Evolutionary conservation across 352 stramenopile species (phyloP).

Genomic region (Pelagophyceae sp.): DNA sequence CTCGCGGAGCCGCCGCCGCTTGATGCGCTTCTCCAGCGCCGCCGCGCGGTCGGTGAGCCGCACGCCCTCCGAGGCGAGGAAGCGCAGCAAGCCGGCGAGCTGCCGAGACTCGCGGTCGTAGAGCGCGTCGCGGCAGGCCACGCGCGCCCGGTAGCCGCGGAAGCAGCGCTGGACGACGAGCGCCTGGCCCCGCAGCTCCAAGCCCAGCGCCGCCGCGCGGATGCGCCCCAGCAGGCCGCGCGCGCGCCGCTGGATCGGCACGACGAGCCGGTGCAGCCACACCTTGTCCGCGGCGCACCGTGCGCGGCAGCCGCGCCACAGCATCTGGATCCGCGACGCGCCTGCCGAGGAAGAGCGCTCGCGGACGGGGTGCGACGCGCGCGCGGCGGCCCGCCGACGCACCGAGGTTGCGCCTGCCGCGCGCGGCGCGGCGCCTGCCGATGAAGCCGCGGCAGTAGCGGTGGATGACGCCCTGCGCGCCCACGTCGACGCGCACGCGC

Average conservation of each 20-base stretch:
- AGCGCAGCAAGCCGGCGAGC: conserved; percentile 2
- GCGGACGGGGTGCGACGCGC: too few relatives aligned
- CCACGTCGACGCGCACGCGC: not conserved
- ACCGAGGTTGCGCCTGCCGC: too few relatives aligned
- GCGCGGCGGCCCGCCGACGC: too few relatives aligned
- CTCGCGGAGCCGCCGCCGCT: conserved; percentile 13
- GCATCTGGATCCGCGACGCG: conserved; percentile 22
- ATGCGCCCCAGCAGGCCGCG: not conserved
- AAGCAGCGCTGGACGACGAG: conserved; percentile 21
- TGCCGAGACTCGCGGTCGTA: conserved; percentile 19
- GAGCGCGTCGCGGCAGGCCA: conserved; percentile 13
- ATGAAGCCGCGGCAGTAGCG: conserved; percentile 21
- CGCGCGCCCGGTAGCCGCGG: conserved; percentile 19
- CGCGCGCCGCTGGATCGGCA: conserved; percentile 17
- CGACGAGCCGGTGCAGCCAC: conserved; percentile 17
- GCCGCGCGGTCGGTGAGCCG: not conserved
- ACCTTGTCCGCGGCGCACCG: conserved; percentile 16
- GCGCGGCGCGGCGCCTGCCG: conserved; percentile 10
- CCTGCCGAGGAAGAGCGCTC: too few relatives aligned
- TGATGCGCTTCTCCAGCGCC: conserved; percentile 12
- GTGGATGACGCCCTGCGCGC: conserved; percentile 11
- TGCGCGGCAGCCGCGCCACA: conserved; percentile 17
- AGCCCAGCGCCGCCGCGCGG: not conserved
- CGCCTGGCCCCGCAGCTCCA: conserved; percentile 3
- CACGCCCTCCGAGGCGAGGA: conserved; percentile 16